phyloP scores from a whole-genome alignment of 2,329 filamentous ascomycete genomes.

The Fusarium gaditjirri region DNA sequence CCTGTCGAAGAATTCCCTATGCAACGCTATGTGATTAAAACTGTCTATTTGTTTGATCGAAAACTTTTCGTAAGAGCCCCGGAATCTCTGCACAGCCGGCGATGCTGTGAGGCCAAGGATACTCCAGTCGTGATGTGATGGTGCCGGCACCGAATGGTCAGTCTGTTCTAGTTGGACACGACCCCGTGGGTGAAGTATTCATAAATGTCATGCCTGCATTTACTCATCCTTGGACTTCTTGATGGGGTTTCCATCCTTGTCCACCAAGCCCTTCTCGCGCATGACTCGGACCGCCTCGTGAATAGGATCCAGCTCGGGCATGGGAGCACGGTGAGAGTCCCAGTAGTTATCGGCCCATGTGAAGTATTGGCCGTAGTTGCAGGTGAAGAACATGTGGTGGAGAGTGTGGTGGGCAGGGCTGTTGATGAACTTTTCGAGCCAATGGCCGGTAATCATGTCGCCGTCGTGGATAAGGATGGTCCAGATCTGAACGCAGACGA shows the following conservation, averaged over 20 bases:
- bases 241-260: slow-evolving; percentile 55
- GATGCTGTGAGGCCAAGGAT: slow-evolving; percentile 10
- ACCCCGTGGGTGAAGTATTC: not conserved
- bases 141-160: slow-evolving; percentile 36
- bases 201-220: slow-evolving; percentile 1
- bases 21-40: slow-evolving; percentile 38
- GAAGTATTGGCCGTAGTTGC: slow-evolving; percentile 62
- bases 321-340: slow-evolving; percentile 56
- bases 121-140: slow-evolving; percentile 21
- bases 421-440: slow-evolving; percentile 59
- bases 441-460: slow-evolving; percentile 60
- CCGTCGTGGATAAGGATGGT: slow-evolving; percentile 62
- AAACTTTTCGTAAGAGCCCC: slow-evolving; percentile 31
- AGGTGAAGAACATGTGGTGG: slow-evolving; percentile 61
- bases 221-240: slow-evolving; percentile 46
- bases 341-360: slow-evolving; percentile 59
- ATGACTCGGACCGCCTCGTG: slow-evolving; percentile 57
- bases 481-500: slow-evolving; percentile 59
- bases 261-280: slow-evolving; percentile 57
- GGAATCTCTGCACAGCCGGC: slow-evolving; percentile 15
- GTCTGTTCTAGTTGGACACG: slow-evolving; percentile 9
- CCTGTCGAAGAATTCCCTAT: slow-evolving; percentile 37
- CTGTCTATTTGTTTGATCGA: slow-evolving; percentile 25
- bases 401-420: slow-evolving; percentile 60
- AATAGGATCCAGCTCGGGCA: slow-evolving; percentile 56